Base-by-base conservation (phyloP, 495 filamentous ascomycete genomes). In the Aspergillus panamensis region DNA sequence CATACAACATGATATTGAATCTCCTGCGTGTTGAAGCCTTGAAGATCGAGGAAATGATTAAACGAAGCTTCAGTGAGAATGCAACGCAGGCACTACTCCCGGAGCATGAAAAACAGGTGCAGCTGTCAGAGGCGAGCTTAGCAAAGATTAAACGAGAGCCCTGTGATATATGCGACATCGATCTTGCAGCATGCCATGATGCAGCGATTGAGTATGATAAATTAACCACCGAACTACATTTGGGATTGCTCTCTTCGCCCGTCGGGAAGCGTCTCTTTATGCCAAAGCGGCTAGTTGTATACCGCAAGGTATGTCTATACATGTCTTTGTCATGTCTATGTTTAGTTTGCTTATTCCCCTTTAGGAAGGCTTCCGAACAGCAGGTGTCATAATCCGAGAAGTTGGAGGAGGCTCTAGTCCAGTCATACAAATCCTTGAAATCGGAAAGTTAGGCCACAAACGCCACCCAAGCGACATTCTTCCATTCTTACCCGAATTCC, bases 21-120 rank as follows among this genome's bases (percentile, higher is more conserved):
- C 82, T 98, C 8, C 78, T 98, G 19, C 87, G 94, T 17, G 94
- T 98, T 16, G 94, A 98, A 73, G 95, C 94, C 7, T 74, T 98
- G 54, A 97, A 96, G 74, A 97, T 98, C 62, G 94, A 98, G 71
- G 94, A 98, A 73, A 98, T 98, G 94, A 98, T 98, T 76, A 98
- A 98, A 79, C 85, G 94, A 61, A 96, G 91, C 69, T 98, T 98
- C 80, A 96, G 91, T 56, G 94, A 98, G 72, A 94, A 98, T 74
- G 92, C 92, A n/a, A 97, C 95, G 0, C 95, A 97, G 65, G 93
- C 95, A 58, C 76, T 97, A 32, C 77, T 97, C 10, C 94, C 94
- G 1, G 91, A 96, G 71, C 92, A 97, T 61, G 93, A 97, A 73
- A 93, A 92, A 68, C 85, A 90, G 62, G 88, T 97, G 44, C 91